Evolutionary conservation across 1,139 yeast genomes (phyloP), one percentile per base, ranked within the genome.

Genomic region (Sugiyamaella sp.): DNA sequence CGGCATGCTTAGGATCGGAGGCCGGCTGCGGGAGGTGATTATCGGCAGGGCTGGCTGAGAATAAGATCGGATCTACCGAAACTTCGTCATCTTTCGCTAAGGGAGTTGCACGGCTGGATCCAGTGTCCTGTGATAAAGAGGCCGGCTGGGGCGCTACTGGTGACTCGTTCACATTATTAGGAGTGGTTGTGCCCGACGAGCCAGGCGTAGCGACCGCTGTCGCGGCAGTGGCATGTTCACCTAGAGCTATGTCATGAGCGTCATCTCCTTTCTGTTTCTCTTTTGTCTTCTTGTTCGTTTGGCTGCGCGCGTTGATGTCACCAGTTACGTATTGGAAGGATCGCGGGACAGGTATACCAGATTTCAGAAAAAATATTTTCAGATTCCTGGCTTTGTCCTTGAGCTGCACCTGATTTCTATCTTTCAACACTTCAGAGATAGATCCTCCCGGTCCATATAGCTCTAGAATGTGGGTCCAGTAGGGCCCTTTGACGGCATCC

Each of bases 371-470:
- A 60, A 86, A 85, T 79, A 89, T 80, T 69, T 91, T 93, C 89
- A 97, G 86, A 66, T 93, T 93, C 60, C 98, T 79, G 0, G 98
- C 98, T 67, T 93, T 93, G 68, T 93, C 99, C 68, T 93, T 93
- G 55, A 93, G 77, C 68, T 91, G 98, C 10, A 91, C 90, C 66
- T 90, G 96, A 10, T 86, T 85, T 66, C 98, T 77, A 66, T 89
- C 88, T 68, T 89, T 91, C 61, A 93, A 76, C 1, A 85, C 83
- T 68, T 93, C 97, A 24, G 86, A 84, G 22, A 87, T 79, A 46
- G 85, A 80, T 3, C 99, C 99, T 6, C 97, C 98, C 6, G 95
- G 86, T 0, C 99, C 99, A 68, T 87, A 88, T 22, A 86, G 74
- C 64, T 89, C 97, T 46, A 90, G 71, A 52, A 93, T 93, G 53